These are phyloP conservation scores for Teratosphaeria pseudoeucalypti DNA, from an alignment of 2,329 filamentous ascomycete genomes.

Conservation along the genomic window DNA sequence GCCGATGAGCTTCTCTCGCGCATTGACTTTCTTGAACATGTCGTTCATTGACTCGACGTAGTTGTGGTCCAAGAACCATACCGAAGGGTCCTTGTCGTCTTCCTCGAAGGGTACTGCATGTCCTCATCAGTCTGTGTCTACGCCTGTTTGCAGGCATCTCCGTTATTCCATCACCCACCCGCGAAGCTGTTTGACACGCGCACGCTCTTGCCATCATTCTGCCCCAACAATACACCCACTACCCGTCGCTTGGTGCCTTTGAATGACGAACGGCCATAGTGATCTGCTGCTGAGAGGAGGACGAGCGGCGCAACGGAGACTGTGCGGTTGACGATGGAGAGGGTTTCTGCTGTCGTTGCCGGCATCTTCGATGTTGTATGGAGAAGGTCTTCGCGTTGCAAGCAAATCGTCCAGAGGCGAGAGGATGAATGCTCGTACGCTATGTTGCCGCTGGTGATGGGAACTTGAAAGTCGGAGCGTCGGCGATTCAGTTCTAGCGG, in stretches of 20 bases:
- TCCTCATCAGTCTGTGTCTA: not conserved
- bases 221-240: conserved; percentile 85
- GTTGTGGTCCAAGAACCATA: conserved; percentile 99
- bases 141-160: not conserved
- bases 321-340: conserved; percentile 86
- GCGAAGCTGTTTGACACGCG: conserved; percentile 98
- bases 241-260: conserved; percentile 84
- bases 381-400: not conserved
- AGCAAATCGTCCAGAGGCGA: not conserved
- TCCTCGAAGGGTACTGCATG: conserved; percentile 86
- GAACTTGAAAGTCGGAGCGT: not conserved
- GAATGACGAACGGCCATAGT: conserved; percentile 78
- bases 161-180: conserved; percentile 46
- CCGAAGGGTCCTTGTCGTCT: conserved; percentile 94
- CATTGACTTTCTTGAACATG: conserved; percentile 99
- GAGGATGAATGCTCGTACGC: not conserved
- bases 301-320: conserved; percentile 97
- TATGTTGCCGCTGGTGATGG: not conserved
- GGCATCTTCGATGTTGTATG: conserved; percentile 55
- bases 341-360: conserved; percentile 90
- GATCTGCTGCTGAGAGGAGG: conserved; percentile 93
- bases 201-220: conserved; percentile 93
- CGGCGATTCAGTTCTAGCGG: not conserved
- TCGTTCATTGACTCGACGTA: conserved; percentile 99
- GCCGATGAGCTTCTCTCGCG: conserved; percentile 94